phyloP scores from a whole-genome alignment of 331 rosid species.

The Rosa hybrid region DNA sequence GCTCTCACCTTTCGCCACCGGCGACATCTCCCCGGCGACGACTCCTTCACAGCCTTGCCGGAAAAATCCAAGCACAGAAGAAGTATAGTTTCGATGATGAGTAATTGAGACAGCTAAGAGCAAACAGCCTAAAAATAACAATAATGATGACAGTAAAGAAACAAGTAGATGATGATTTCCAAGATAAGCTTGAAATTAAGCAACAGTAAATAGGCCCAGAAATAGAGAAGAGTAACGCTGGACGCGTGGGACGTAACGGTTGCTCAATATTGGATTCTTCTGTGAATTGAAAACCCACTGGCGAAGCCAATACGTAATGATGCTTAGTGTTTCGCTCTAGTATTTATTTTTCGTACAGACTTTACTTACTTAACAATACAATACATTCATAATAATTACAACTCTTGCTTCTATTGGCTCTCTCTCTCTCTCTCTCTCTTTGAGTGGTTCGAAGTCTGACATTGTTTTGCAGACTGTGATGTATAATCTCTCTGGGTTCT shows the following conservation, averaged over 20 bases:
- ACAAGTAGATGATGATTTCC: conserved; percentile 29
- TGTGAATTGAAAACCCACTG: conserved; percentile 23
- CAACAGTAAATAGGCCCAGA: conserved; percentile 37
- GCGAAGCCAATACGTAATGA: conserved; percentile 14
- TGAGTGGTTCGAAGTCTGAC: conserved; percentile 29
- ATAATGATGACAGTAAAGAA: conserved; percentile 23
- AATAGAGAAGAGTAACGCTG: conserved; percentile 38
- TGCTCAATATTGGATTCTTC: conserved; percentile 58
- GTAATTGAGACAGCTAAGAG: neutral
- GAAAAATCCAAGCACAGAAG: conserved; percentile 8
- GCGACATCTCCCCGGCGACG: conserved; percentile 41
- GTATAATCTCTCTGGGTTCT: conserved; percentile 3
- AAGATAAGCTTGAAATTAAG: conserved; percentile 51
- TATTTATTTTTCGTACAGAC: conserved; percentile 17
- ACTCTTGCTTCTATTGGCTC: neutral
- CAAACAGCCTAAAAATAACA: neutral
- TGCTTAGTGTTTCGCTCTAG: neutral
- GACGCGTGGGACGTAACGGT: conserved; percentile 83
- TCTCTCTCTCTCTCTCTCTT: neutral
- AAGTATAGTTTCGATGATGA: neutral
- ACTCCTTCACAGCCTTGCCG: conserved; percentile 15
- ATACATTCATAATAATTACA: neutral
- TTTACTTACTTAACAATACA: conserved; percentile 13
- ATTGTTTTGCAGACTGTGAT: neutral
- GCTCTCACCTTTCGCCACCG: conserved; percentile 24